These are phyloP conservation scores for Metarhizium album DNA, from an alignment of 2,329 filamentous ascomycete genomes.

Conservation along the genomic window DNA sequence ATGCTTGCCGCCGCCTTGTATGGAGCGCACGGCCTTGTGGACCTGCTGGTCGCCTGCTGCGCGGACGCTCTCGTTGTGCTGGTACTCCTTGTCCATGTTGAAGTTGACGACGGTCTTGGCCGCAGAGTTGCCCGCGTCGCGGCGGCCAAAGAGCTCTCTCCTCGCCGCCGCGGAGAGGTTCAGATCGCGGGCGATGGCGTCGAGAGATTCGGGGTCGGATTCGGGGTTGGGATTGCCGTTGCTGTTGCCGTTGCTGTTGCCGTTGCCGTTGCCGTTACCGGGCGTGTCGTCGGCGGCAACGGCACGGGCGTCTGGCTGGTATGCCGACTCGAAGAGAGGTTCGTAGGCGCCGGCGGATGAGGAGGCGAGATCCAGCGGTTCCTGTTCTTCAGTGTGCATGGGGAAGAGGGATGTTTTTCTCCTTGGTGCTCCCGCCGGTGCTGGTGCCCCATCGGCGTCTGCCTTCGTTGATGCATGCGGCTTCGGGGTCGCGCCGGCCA, in stretches of 20 bases:
- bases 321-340: slow-evolving; percentile 35
- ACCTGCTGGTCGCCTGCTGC: slow-evolving; percentile 58
- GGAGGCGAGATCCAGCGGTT: slow-evolving; percentile 16
- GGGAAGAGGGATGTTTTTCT: slow-evolving; percentile 62
- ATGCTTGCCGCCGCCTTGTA: slow-evolving; percentile 68
- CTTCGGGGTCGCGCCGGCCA: slow-evolving; percentile 4
- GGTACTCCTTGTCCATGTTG: slow-evolving; percentile 81
- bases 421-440: slow-evolving; percentile 16
- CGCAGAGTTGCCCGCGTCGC: slow-evolving; percentile 33
- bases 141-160: slow-evolving; percentile 79
- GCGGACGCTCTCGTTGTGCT: slow-evolving; percentile 68
- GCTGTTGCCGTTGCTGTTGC: too few relatives aligned
- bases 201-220: slow-evolving; percentile 43
- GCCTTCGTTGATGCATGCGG: not conserved
- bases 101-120: slow-evolving; percentile 66
- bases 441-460: slow-evolving; percentile 8
- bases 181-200: slow-evolving; percentile 62
- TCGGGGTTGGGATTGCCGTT: too few relatives aligned
- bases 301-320: slow-evolving; percentile 5
- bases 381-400: slow-evolving; percentile 37
- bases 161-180: slow-evolving; percentile 67
- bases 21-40: slow-evolving; percentile 77
- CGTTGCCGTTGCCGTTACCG: too few relatives aligned
- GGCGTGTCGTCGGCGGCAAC: too few relatives aligned
- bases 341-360: slow-evolving; percentile 31